Conservation (phyloP, 306 rosid genomes). For the Prunus persica region Prunus_persica_NCBIv2 NC_034016.1:11734501-11735000, state of each 20-base stretch:
- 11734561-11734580: neutral
- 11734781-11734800: neutral
- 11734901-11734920: too few species aligned
- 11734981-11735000: too few species aligned
- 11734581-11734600: neutral
- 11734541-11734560: neutral
- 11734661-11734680: constrained; percentile 84
- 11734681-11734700: constrained; percentile 77
- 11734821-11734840: too few species aligned
- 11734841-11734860: too few species aligned
- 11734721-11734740: constrained; percentile 73
- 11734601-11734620: neutral
- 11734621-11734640: constrained; percentile 67
- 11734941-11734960: too few species aligned
- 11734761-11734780: neutral
- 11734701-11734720: constrained; percentile 86
- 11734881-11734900: too few species aligned
- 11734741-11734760: constrained; percentile 33
- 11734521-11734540: constrained; percentile 4
- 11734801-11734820: too few species aligned
- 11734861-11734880: too few species aligned
- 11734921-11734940: too few species aligned
- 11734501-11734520: constrained; percentile 34
- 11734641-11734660: constrained; percentile 89
- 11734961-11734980: too few species aligned